phyloP scores from a whole-genome alignment of 2,329 filamentous ascomycete genomes.

The Pseudogymnoascus sp. region DNA sequence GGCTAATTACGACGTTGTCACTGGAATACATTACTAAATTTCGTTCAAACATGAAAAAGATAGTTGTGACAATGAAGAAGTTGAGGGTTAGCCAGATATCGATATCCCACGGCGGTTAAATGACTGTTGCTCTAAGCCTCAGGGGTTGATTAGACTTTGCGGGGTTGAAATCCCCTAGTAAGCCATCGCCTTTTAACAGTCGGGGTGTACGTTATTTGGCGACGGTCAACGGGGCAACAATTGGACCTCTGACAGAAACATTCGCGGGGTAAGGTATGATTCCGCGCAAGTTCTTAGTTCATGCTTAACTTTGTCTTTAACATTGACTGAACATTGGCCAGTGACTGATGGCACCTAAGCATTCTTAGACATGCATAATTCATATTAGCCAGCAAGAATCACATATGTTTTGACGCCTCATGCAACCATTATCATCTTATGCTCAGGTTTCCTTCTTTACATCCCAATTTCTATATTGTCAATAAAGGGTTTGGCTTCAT shows the following conservation, averaged over 20 bases:
- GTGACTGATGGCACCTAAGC: neutral
- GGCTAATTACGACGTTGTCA: neutral
- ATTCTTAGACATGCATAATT: neutral
- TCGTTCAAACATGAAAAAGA: neutral
- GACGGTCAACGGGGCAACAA: neutral
- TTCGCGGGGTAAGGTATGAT: constrained; percentile 1
- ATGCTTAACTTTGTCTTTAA: neutral
- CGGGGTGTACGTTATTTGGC: neutral
- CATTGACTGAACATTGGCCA: neutral
- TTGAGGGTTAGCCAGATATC: neutral
- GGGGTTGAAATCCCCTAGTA: neutral
- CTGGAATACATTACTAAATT: neutral
- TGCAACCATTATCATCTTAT: neutral
- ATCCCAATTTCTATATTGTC: neutral
- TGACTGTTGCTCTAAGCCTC: neutral
- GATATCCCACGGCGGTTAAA: neutral
- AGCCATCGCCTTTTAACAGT: constrained; percentile 1
- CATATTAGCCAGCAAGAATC: neutral
- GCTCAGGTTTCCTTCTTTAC: neutral
- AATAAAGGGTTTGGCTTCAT: neutral
- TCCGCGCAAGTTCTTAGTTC: neutral
- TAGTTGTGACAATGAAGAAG: neutral
- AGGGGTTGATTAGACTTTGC: neutral
- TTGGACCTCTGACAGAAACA: neutral
- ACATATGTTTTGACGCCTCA: neutral